Evolutionary conservation across 2,329 filamentous ascomycete genomes (phyloP).

Genomic region (Apiospora saccharicola): DNA sequence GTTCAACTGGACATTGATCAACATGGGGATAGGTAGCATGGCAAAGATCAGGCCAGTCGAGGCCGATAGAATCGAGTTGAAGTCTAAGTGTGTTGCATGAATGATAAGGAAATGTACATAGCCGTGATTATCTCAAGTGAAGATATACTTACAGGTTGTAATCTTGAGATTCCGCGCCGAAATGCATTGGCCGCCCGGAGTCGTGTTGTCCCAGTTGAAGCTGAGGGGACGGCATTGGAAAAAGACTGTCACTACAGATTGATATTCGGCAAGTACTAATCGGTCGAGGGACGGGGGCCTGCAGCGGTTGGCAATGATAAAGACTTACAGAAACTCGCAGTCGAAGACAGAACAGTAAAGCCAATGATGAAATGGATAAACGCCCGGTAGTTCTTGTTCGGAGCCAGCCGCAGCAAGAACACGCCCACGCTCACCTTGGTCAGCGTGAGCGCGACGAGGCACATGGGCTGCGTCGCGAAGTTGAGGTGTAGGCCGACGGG

Average conservation of each 20-base stretch:
- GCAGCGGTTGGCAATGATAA: no score
- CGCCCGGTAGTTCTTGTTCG: neutral
- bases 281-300: no score
- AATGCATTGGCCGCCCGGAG: neutral
- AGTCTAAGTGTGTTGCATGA: neutral
- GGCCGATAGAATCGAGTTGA: neutral
- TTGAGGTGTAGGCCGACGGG: conserved; percentile 4
- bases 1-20: conserved; percentile 8
- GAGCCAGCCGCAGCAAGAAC: neutral
- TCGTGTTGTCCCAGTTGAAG: conserved; percentile 7
- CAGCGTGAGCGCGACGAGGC: neutral
- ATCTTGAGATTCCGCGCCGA: conserved; percentile 1
- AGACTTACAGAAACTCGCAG: neutral
- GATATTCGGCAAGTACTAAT: neutral
- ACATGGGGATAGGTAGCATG: neutral
- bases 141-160: neutral
- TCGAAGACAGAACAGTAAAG: neutral
- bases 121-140: neutral
- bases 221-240: neutral
- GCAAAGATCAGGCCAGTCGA: neutral
- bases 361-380: neutral
- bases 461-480: conserved; percentile 15
- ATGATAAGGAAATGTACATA: neutral
- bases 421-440: conserved; percentile 8
- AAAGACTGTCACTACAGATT: neutral